These are phyloP conservation scores for Hyphopichia khmerensis DNA, from an alignment of 1,139 yeast genomes.

Conservation along the genomic window DNA sequence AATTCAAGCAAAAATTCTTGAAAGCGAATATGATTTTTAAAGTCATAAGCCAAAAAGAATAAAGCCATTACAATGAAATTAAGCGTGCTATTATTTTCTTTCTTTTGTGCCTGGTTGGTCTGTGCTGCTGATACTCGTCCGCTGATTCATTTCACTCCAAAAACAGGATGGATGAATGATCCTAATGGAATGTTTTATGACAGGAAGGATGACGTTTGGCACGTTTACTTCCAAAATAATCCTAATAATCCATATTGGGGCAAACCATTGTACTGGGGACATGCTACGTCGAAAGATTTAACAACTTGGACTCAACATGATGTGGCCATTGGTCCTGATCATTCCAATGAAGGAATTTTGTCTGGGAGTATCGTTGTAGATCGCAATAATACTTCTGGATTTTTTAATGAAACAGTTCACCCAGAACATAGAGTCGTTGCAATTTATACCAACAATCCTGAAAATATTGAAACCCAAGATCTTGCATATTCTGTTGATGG, in stretches of 20 bases:
- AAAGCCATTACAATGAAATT: background rate
- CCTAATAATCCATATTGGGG: slow-evolving; percentile 26
- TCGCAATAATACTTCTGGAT: slow-evolving; percentile 30
- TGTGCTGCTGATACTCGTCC: slow-evolving; percentile 2
- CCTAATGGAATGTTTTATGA: slow-evolving; percentile 12
- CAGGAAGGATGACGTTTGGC: slow-evolving; percentile 11
- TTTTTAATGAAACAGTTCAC: slow-evolving; percentile 21
- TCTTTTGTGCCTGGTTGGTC: background rate
- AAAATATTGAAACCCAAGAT: slow-evolving; percentile 22
- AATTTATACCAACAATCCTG: slow-evolving; percentile 25
- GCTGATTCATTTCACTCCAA: slow-evolving; percentile 4
- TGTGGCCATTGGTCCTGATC: slow-evolving; percentile 23
- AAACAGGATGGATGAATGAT: slow-evolving; percentile 10
- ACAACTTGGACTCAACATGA: slow-evolving; percentile 27
- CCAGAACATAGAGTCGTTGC: slow-evolving; percentile 32
- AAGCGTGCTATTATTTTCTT: background rate
- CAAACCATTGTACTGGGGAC: slow-evolving; percentile 32
- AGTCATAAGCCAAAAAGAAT: too few relatives aligned
- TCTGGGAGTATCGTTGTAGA: slow-evolving; percentile 36
- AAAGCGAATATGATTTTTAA: too few relatives aligned
- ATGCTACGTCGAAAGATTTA: slow-evolving; percentile 30
- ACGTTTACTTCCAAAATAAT: slow-evolving; percentile 32
- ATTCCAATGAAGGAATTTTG: slow-evolving; percentile 24
- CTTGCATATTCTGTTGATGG: slow-evolving; percentile 32
- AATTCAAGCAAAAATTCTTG: too few relatives aligned